Conservation (phyloP, 208 protist species). For the Porcisia hertigi region DNA sequence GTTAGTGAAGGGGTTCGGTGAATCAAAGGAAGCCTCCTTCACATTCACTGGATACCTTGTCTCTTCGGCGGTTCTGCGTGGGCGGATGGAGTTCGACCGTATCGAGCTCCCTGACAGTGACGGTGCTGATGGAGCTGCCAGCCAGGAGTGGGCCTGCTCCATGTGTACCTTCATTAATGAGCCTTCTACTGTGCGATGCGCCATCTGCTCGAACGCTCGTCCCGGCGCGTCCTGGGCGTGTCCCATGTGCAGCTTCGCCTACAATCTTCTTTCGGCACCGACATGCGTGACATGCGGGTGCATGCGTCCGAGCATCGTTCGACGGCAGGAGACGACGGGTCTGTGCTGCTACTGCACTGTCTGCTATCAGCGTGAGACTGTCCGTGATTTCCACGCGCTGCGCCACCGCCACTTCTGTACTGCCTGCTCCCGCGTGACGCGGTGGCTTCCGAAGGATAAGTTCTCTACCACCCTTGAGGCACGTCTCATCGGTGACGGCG, state of each 20-base stretch:
- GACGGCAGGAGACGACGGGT: slow-evolving; percentile 19
- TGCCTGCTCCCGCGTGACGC: slow-evolving; percentile 45
- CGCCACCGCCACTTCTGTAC: slow-evolving; percentile 47
- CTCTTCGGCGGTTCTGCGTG: slow-evolving; percentile 41
- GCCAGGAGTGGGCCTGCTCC: slow-evolving; percentile 73
- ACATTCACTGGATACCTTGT: slow-evolving; percentile 43
- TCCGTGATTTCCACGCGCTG: slow-evolving; percentile 51
- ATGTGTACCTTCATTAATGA: slow-evolving; percentile 84
- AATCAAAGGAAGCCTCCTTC: slow-evolving; percentile 54
- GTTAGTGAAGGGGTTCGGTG: slow-evolving; percentile 48
- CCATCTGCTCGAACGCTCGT: slow-evolving; percentile 78
- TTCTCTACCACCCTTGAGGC: slow-evolving; percentile 53
- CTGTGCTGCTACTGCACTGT: slow-evolving; percentile 31
- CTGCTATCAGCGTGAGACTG: slow-evolving; percentile 47
- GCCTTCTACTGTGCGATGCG: slow-evolving; percentile 67
- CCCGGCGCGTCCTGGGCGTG: slow-evolving; percentile 79
- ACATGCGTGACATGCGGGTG: slow-evolving; percentile 77
- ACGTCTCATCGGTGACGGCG: slow-evolving; percentile 56
- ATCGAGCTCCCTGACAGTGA: slow-evolving; percentile 24
- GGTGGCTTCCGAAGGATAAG: slow-evolving; percentile 66
- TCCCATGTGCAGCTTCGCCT: slow-evolving; percentile 71
- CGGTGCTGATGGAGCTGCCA: slow-evolving; percentile 11
- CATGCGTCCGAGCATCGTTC: slow-evolving; percentile 37
- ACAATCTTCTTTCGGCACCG: slow-evolving; percentile 52
- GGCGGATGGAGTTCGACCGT: slow-evolving; percentile 60